A percentile compares a stretch with the other conserved stretches of the same genome.
These are phyloP conservation scores for Carex parvula DNA, from an alignment of 176 grass and related monocot species.

Conservation along the genomic window DNA sequence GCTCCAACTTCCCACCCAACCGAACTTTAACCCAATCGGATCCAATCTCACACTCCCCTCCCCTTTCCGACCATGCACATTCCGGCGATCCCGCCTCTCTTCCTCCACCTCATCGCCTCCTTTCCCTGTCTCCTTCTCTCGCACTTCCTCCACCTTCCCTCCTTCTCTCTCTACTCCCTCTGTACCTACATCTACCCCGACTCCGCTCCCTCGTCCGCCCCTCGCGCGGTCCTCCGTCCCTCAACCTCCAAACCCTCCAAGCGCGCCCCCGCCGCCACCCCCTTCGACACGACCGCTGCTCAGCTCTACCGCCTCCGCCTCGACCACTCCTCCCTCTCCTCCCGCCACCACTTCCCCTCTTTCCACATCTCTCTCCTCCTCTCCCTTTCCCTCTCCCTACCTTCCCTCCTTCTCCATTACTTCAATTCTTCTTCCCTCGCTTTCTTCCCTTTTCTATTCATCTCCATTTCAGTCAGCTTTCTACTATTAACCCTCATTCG, in stretches of 20 bases:
- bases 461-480: conserved; percentile 12
- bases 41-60: background rate
- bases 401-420: conserved; percentile 28
- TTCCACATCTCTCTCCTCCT: conserved; percentile 40
- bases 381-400: conserved; percentile 35
- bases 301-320: conserved; percentile 87
- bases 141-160: conserved; percentile 53
- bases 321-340: conserved; percentile 40
- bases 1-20: conserved; percentile 15
- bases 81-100: conserved; percentile 30
- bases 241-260: conserved; percentile 30
- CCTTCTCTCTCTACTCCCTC: conserved; percentile 58
- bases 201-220: conserved; percentile 45
- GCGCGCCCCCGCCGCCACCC: conserved; percentile 23
- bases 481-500: conserved; percentile 47
- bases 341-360: conserved; percentile 61
- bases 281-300: conserved; percentile 56
- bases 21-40: conserved; percentile 41
- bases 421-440: conserved; percentile 8
- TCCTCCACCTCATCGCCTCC: conserved; percentile 25
- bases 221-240: conserved; percentile 65
- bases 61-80: background rate
- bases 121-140: conserved; percentile 11
- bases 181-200: conserved; percentile 96
- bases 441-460: conserved; percentile 11